phyloP scores from a whole-genome alignment of 306 rosid genomes.

The Geum urbanum region DNA sequence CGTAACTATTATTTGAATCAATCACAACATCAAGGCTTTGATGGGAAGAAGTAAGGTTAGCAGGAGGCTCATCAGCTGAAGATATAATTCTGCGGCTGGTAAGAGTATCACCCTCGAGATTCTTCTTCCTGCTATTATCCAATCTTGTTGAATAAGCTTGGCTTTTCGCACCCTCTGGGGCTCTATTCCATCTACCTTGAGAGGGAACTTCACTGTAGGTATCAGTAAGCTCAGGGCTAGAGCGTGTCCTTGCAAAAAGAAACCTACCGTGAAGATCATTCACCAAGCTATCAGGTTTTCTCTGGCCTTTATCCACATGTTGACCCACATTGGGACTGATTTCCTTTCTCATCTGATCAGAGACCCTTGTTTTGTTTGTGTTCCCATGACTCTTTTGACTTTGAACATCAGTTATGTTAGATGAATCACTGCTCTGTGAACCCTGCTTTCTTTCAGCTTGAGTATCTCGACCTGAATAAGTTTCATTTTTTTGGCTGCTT shows the following conservation, averaged over 20 bases:
- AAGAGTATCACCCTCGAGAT: constrained; percentile 44
- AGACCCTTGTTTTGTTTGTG: constrained; percentile 42
- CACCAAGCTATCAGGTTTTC: constrained; percentile 38
- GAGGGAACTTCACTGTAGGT: constrained; percentile 64
- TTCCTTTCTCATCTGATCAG: constrained; percentile 55
- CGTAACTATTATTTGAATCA: constrained; percentile 57
- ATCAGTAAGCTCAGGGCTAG: constrained; percentile 96
- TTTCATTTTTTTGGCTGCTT: constrained; percentile 44
- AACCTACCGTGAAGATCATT: constrained; percentile 64
- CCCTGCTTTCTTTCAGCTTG: constrained; percentile 38
- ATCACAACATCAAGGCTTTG: constrained; percentile 42
- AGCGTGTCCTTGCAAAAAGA: constrained; percentile 86
- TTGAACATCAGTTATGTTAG: constrained; percentile 44
- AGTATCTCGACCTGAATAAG: constrained; percentile 39
- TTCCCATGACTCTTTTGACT: constrained; percentile 50
- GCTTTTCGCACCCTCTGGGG: constrained; percentile 52
- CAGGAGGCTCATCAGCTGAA: constrained; percentile 43
- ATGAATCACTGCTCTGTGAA: constrained; percentile 41
- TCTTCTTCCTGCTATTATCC: constrained; percentile 61
- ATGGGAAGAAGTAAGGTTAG: constrained; percentile 38
- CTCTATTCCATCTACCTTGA: constrained; percentile 51
- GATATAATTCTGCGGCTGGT: constrained; percentile 40
- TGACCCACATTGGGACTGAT: constrained; percentile 39
- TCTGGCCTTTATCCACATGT: constrained; percentile 46
- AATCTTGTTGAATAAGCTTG: constrained; percentile 41